These are phyloP conservation scores for Beta lomatogona DNA, from an alignment of 179 eudicot genomes.

Conservation along the genomic window DNA sequence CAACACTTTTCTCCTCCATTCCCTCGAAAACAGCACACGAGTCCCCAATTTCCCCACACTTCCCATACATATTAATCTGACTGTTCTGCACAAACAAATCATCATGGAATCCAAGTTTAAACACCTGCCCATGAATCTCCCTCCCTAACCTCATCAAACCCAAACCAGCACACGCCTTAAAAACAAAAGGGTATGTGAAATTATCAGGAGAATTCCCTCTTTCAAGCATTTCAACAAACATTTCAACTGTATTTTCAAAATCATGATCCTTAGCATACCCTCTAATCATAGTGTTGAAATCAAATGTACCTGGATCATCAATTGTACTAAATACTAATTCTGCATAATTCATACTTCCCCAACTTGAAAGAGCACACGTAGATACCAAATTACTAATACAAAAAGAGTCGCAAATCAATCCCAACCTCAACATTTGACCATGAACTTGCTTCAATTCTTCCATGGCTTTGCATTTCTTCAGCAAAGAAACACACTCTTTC, in stretches of 20 bases:
- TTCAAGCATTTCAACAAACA: conserved; percentile 59
- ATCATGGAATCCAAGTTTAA: conserved; percentile 58
- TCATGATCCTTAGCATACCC: conserved; percentile 50
- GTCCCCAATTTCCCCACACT: conserved; percentile 47
- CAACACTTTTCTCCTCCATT: conserved; percentile 54
- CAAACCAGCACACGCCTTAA: conserved; percentile 62
- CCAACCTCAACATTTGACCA: conserved; percentile 55
- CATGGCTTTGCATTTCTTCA: conserved; percentile 55
- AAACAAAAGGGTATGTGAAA: conserved; percentile 61
- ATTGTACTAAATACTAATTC: conserved; percentile 51
- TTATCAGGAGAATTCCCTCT: conserved; percentile 51
- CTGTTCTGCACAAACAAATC: conserved; percentile 77
- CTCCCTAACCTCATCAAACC: conserved; percentile 44
- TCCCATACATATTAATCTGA: conserved; percentile 80
- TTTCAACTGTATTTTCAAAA: conserved; percentile 40
- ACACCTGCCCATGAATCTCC: conserved; percentile 67
- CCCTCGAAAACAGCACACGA: conserved; percentile 56
- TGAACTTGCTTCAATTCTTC: conserved; percentile 65
- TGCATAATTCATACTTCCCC: conserved; percentile 79
- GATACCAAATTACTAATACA: conserved; percentile 59
- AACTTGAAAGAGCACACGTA: conserved; percentile 64
- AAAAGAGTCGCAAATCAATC: conserved; percentile 49
- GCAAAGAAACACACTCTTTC: conserved; percentile 56
- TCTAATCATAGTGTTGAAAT: conserved; percentile 66
- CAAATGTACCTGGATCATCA: conserved; percentile 59